Percentiles rank a stretch among this genome's conserved stretches.
phyloP scores from a whole-genome alignment of 2,329 filamentous ascomycete genomes.

The Trichoderma semiorbis region DNA sequence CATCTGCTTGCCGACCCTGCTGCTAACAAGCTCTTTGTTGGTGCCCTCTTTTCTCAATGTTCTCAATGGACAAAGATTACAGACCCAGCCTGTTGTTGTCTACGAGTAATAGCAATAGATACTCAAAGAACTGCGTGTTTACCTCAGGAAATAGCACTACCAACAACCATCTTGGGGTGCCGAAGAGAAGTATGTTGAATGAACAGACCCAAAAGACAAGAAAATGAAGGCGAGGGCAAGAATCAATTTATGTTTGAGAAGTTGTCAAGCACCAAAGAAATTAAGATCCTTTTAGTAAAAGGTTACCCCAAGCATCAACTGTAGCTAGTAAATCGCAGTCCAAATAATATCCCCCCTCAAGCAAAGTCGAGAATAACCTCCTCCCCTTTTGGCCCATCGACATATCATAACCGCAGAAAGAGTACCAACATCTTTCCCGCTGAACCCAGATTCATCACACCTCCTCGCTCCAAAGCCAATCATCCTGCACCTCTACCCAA shows the following conservation, averaged over 20 bases:
- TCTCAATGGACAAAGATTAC: no score
- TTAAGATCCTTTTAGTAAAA: background rate
- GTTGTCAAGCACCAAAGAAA: background rate
- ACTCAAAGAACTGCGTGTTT: no score
- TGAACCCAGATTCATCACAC: background rate
- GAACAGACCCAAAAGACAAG: background rate
- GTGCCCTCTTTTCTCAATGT: no score
- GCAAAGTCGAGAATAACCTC: background rate
- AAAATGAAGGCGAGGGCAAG: background rate
- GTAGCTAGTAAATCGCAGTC: background rate
- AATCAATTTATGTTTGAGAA: background rate
- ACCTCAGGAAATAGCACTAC: no score
- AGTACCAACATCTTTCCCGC: background rate
- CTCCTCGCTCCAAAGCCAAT: background rate
- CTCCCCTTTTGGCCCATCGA: background rate
- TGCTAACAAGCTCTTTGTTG: no score
- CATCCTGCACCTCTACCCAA: background rate
- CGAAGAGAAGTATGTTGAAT: background rate
- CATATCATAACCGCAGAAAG: background rate
- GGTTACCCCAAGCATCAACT: background rate
- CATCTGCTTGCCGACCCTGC: no score
- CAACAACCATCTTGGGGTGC: background rate
- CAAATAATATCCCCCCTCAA: background rate
- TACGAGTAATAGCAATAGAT: background rate
- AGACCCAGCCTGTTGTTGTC: background rate